A percentile compares a stretch with the other conserved stretches of the same genome.
These are phyloP conservation scores for Wickerhamiella siamensis DNA, from an alignment of 805 yeast species.

Conservation along the genomic window DNA sequence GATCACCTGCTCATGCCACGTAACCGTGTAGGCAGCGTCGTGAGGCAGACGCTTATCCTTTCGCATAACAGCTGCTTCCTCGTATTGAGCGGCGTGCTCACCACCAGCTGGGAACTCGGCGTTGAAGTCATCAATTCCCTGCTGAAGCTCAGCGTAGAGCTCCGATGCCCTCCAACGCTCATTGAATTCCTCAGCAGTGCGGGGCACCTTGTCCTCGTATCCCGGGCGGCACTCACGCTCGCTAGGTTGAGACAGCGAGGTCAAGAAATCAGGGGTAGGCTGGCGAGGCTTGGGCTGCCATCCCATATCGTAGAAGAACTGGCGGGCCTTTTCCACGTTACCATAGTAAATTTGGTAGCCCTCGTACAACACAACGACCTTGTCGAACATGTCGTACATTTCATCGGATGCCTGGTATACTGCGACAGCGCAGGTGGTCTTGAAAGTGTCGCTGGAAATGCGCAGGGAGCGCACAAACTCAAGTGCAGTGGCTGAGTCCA, in stretches of 20 bases:
- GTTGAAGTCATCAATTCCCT: slow-evolving; percentile 34
- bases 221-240: slow-evolving; percentile 41
- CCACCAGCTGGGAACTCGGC: slow-evolving; percentile 14
- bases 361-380: slow-evolving; percentile 43
- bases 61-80: slow-evolving; percentile 27
- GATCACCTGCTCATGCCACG: slow-evolving; percentile 35
- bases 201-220: slow-evolving; percentile 39
- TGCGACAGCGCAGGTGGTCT: slow-evolving; percentile 48
- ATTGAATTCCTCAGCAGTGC: slow-evolving; percentile 48
- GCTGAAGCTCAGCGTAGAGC: slow-evolving; percentile 29
- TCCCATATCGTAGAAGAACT: slow-evolving; percentile 52
- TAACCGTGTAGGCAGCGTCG: slow-evolving; percentile 32
- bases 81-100: slow-evolving; percentile 27
- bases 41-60: slow-evolving; percentile 28
- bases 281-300: slow-evolving; percentile 49
- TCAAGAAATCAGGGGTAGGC: slow-evolving; percentile 57
- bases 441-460: slow-evolving; percentile 39
- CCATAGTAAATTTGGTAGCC: slow-evolving; percentile 57
- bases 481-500: slow-evolving; percentile 72
- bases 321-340: slow-evolving; percentile 37
- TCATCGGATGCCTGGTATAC: slow-evolving; percentile 58
- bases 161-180: slow-evolving; percentile 41
- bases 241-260: slow-evolving; percentile 53
- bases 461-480: slow-evolving; percentile 58
- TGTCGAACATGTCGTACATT: slow-evolving; percentile 49